Percentiles rank a stretch among this genome's conserved stretches.
Conservation (phyloP, 2,329 filamentous ascomycete genomes). For the Fusarium verrucosum region DNA sequence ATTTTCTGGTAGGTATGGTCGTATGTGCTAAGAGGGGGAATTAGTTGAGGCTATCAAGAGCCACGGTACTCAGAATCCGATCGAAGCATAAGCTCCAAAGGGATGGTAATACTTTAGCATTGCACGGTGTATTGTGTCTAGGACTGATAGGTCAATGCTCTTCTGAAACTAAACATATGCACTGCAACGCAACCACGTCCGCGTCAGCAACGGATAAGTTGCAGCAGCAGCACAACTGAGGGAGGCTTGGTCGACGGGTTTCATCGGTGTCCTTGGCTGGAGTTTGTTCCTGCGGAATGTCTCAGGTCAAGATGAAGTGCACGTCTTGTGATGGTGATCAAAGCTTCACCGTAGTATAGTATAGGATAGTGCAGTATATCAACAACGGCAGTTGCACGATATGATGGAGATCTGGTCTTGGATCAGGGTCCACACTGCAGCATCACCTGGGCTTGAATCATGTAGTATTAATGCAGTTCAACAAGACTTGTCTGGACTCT, state of each 20-base stretch:
- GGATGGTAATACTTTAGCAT: not conserved
- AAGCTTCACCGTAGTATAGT: too few relatives aligned
- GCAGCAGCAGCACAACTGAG: not conserved
- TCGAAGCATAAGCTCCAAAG: not conserved
- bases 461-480: too few relatives aligned
- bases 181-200: constrained; percentile 14
- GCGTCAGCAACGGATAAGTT: constrained; percentile 20
- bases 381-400: not conserved
- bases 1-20: constrained; percentile 23
- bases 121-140: not conserved
- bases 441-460: not conserved
- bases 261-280: not conserved
- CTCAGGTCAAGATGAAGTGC: not conserved
- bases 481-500: not conserved
- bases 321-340: not conserved
- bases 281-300: constrained; percentile 14
- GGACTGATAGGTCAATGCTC: constrained; percentile 9
- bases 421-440: not conserved
- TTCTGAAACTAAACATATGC: not conserved
- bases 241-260: too few relatives aligned
- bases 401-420: not conserved
- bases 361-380: too few relatives aligned
- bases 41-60: not conserved
- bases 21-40: not conserved
- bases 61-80: not conserved